phyloP scores from a whole-genome alignment of 331 rosid species.

The Dryas integrifolia region DNA sequence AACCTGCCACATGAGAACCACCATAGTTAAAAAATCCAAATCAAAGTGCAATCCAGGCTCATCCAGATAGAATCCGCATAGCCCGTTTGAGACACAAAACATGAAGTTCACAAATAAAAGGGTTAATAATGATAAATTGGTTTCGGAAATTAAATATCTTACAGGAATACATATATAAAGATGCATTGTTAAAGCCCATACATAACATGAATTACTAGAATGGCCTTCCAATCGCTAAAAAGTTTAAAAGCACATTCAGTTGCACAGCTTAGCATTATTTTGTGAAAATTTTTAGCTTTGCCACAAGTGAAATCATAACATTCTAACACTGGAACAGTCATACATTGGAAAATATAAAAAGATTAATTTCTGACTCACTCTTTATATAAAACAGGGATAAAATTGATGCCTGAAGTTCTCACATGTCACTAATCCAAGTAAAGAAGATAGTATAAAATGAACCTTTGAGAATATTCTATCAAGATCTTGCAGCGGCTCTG shows the following conservation, averaged over 20 bases:
- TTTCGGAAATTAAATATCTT: background rate
- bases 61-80: background rate
- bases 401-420: background rate
- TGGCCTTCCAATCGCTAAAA: background rate
- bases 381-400: background rate
- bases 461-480: slow-evolving; percentile 89
- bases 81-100: background rate
- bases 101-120: background rate
- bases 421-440: background rate
- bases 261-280: background rate
- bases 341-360: background rate
- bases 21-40: slow-evolving; percentile 24
- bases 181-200: background rate
- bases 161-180: background rate
- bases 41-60: background rate
- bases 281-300: background rate
- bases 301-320: background rate
- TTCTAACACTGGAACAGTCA: background rate
- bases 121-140: background rate
- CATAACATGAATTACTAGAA: background rate
- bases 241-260: background rate
- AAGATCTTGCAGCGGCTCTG: slow-evolving; percentile 94
- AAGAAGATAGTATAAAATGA: slow-evolving; percentile 2
- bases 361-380: background rate
- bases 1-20: slow-evolving; percentile 46